A percentile compares a stretch with the other conserved stretches of the same genome.
Evolutionary conservation across 495 filamentous ascomycete species (phyloP).

Genomic region (Penicillium canescens): DNA sequence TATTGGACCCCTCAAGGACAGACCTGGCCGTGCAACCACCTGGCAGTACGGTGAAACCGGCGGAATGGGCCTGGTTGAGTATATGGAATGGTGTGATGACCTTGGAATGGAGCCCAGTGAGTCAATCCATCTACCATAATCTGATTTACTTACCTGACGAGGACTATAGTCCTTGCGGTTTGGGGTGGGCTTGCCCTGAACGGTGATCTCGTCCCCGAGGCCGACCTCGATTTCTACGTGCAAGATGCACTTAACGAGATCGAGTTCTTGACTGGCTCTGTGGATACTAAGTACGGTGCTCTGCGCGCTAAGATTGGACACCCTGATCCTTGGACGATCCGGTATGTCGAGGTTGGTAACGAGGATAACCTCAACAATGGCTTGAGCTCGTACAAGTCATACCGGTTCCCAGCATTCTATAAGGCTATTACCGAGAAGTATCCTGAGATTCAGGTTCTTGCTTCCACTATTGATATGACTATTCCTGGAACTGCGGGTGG

Average conservation of each 20-base stretch:
- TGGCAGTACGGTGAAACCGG: constrained; percentile 62
- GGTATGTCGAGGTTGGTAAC: constrained; percentile 56
- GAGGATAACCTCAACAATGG: constrained; percentile 52
- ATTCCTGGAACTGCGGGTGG: constrained; percentile 38
- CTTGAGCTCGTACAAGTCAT: constrained; percentile 36
- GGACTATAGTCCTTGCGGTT: constrained; percentile 49
- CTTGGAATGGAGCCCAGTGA: constrained; percentile 55
- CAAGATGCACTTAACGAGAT: constrained; percentile 64
- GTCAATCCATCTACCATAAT: neutral
- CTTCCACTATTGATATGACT: constrained; percentile 41
- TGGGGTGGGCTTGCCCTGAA: constrained; percentile 62
- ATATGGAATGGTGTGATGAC: constrained; percentile 66
- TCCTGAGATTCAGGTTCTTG: constrained; percentile 49
- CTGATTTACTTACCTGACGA: neutral
- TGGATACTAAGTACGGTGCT: constrained; percentile 40
- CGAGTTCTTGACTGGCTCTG: constrained; percentile 47
- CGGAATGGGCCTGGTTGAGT: constrained; percentile 61
- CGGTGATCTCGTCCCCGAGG: constrained; percentile 37
- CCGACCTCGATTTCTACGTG: constrained; percentile 40
- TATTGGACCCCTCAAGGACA: constrained; percentile 61
- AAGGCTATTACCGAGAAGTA: constrained; percentile 51
- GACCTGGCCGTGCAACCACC: constrained; percentile 59
- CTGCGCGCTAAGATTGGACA: constrained; percentile 48
- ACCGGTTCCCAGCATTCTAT: constrained; percentile 45
- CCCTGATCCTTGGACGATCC: constrained; percentile 47